These are phyloP conservation scores for Penicillium coffeae DNA, from an alignment of 495 filamentous ascomycete genomes.

Conservation along the genomic window DNA sequence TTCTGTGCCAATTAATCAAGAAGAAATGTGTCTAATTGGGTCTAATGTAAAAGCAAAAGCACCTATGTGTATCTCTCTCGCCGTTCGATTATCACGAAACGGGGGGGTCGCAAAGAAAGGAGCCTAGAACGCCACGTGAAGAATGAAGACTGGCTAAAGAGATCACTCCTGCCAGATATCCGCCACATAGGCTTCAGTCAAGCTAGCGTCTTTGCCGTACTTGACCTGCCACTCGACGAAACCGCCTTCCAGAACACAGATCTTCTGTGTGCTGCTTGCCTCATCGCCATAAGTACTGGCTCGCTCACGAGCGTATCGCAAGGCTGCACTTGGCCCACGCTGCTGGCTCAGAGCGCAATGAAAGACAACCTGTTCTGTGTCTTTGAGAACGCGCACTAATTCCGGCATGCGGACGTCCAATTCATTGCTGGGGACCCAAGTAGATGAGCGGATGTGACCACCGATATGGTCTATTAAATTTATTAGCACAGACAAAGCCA, in stretches of 20 bases:
- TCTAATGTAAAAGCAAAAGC: slow-evolving; percentile 1
- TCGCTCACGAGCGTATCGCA: slow-evolving; percentile 42
- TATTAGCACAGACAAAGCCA: not conserved
- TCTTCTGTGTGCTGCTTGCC: slow-evolving; percentile 56
- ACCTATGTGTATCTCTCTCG: not conserved
- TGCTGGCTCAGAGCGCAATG: slow-evolving; percentile 95
- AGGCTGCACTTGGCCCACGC: slow-evolving; percentile 50
- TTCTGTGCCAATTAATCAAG: too few relatives aligned
- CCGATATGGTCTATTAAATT: slow-evolving; percentile 75
- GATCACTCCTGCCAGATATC: slow-evolving; percentile 76
- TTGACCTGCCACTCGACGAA: slow-evolving; percentile 91
- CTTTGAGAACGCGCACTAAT: slow-evolving; percentile 70
- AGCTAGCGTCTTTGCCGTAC: slow-evolving; percentile 68
- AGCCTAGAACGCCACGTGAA: too few relatives aligned
- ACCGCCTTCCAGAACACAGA: slow-evolving; percentile 78
- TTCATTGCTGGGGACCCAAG: slow-evolving; percentile 67
- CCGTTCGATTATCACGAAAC: too few relatives aligned
- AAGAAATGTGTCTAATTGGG: too few relatives aligned
- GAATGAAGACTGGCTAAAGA: not conserved
- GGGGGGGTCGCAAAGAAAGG: too few relatives aligned
- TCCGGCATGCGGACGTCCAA: slow-evolving; percentile 76
- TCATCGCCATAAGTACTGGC: slow-evolving; percentile 30
- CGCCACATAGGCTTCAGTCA: slow-evolving; percentile 83
- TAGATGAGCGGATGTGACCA: slow-evolving; percentile 75
- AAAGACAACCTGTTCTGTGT: slow-evolving; percentile 83